Evolutionary conservation across 768 basidiomycete genomes (phyloP), one percentile per base, ranked within the genome.

Genomic region (Scleroderma citrinum): DNA sequence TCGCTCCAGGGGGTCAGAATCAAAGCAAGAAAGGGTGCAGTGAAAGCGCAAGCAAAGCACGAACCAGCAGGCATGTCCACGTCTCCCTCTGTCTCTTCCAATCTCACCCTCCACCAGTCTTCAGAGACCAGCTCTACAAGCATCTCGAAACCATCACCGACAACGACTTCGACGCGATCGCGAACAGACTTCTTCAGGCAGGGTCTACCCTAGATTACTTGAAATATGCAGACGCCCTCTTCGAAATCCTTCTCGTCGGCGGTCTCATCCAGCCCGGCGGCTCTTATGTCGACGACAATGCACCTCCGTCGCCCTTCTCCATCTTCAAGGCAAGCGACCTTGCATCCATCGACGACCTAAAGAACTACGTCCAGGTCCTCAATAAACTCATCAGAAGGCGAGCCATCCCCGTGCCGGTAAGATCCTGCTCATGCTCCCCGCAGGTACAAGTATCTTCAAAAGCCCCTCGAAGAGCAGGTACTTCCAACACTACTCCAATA

Each of bases 361-460:
- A 87, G 78, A 87, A 86, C 64, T 92, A 96, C 60, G 77, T 94
- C 49, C 94, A 95, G 53, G 94, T 96, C 31, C 76, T 97, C 59
- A 92, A 92, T 70, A 94, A 92, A 73, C 85, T 98, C 50, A 92
- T 94, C 76, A 80, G 95, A 71, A 85, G 95, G 92, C 90, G 59
- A 48, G 69, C 54, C 30, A 19, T 19, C 0, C 24, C 16, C 56
- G 50, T 53, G 50, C 43, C 49, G 48, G 40, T 11, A 3, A 30
- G 46, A 7, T 7, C 17, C 44, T 56, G 56, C 45, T 56, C 37
- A 32, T 50, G 42, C 17, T 19, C 31, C 31, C 37, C 47, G 32
- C 62, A 95, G 93, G 72, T 98, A 97, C 78, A 97, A 97, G 71
- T 99, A 98, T 77, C 89, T 99, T 59, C 95, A 97, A 70, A 92